Evolutionary conservation across 768 basidiomycete genomes (phyloP).

Genomic region (Mycena amicta): DNA sequence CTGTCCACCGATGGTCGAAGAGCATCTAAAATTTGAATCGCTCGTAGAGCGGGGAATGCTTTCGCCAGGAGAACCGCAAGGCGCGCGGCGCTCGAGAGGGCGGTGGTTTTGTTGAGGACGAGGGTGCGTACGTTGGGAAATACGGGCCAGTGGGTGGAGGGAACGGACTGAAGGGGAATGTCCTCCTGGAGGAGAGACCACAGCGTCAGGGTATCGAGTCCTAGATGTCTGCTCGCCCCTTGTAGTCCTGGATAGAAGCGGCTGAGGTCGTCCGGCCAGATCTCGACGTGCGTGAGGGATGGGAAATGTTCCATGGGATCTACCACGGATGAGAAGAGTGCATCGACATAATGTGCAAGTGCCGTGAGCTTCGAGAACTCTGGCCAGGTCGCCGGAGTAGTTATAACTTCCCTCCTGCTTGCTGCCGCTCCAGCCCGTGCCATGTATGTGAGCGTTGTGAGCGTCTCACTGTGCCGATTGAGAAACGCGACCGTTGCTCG

Average conservation of each 20-base stretch:
- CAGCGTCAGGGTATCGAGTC: not conserved
- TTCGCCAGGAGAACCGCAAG: not conserved
- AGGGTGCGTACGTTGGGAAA: not conserved
- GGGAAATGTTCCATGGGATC: not conserved
- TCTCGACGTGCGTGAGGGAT: not conserved
- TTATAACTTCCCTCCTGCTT: not conserved
- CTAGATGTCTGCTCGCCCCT: too few species aligned
- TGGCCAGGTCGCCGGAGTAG: not conserved
- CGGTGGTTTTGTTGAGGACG: not conserved
- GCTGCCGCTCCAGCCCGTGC: not conserved
- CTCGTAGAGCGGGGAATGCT: not conserved
- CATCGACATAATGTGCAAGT: constrained; percentile 8
- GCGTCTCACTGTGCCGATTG: constrained; percentile 4
- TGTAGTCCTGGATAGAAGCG: not conserved
- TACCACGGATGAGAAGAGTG: too few species aligned
- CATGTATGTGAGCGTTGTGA: constrained; percentile 13
- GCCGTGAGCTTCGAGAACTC: constrained; percentile 3
- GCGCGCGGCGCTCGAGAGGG: not conserved
- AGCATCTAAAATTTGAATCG: too few species aligned
- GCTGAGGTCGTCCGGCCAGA: not conserved
- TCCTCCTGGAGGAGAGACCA: not conserved
- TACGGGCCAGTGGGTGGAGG: not conserved
- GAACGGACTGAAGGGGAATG: too few species aligned
- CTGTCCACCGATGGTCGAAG: too few species aligned
- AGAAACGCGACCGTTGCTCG: constrained; percentile 5